Evolutionary conservation across 441 rosid genomes (phyloP).

Genomic region (Populus hybrid): DNA sequence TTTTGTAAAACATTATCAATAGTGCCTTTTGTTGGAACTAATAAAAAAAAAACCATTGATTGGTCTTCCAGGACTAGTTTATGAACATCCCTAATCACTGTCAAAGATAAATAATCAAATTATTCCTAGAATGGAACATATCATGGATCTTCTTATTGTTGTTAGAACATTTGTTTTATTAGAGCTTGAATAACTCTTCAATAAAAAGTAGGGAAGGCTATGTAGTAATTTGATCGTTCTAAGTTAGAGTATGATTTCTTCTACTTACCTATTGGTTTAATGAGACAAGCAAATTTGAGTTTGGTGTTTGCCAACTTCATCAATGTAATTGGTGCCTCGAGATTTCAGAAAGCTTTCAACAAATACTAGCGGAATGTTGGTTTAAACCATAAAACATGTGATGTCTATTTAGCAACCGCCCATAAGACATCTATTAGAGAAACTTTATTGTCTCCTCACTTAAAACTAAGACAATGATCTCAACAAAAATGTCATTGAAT

Average conservation of each 20-base stretch:
- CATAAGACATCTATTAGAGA: neutral
- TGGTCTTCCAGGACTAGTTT: too few species aligned
- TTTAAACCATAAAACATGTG: neutral
- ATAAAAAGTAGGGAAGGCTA: neutral
- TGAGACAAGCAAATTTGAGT: neutral
- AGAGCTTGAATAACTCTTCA: neutral
- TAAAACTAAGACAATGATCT: neutral
- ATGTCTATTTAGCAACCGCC: neutral
- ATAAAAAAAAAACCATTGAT: neutral
- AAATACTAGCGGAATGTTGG: neutral
- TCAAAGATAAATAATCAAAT: neutral
- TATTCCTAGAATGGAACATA: neutral
- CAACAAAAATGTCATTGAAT: neutral
- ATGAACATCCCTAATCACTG: neutral
- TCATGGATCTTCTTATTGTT: neutral
- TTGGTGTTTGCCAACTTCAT: neutral
- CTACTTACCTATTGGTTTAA: neutral
- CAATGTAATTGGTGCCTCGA: neutral
- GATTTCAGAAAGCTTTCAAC: neutral
- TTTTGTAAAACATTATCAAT: neutral
- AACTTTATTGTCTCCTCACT: neutral
- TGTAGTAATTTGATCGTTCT: neutral
- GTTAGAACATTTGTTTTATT: neutral
- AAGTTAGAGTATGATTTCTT: neutral
- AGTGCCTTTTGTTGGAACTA: accelerated